Conservation (phyloP, 2,329 filamentous ascomycete species). For the Hyphodiscus sp. region DNA sequence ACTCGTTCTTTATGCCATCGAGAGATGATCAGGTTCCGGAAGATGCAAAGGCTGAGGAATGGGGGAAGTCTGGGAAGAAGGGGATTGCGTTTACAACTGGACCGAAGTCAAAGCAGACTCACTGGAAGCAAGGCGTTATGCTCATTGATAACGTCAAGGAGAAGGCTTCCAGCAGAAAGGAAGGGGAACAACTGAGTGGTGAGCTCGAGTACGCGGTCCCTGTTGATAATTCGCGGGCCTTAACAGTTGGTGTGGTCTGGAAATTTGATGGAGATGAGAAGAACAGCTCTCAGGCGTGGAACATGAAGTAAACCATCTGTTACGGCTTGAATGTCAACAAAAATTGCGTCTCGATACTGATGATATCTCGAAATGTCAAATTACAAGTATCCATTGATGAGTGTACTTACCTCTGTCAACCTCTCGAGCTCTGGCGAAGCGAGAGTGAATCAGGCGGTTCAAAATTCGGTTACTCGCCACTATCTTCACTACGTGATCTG, state of each 20-base stretch:
- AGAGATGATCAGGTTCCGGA: constrained; percentile 41
- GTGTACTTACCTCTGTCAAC: too few species aligned
- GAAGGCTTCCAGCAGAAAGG: constrained; percentile 39
- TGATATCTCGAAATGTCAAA: too few species aligned
- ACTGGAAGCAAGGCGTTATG: constrained; percentile 84
- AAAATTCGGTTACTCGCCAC: too few species aligned
- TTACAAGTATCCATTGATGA: too few species aligned
- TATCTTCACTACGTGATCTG: too few species aligned
- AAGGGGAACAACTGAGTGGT: constrained; percentile 55
- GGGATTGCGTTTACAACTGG: constrained; percentile 85
- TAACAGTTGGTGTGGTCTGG: constrained; percentile 63
- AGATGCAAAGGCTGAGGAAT: constrained; percentile 54
- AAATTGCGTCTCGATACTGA: too few species aligned
- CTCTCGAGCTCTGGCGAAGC: too few species aligned
- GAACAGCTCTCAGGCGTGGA: constrained; percentile 26
- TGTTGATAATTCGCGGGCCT: constrained; percentile 60
- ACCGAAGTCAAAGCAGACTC: constrained; percentile 68
- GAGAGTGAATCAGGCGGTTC: too few species aligned
- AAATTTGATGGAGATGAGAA: constrained; percentile 22
- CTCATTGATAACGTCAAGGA: constrained; percentile 53
- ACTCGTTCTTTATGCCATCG: constrained; percentile 77
- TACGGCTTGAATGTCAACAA: too few species aligned
- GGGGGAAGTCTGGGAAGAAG: constrained; percentile 48
- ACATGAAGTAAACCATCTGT: constrained; percentile 23
- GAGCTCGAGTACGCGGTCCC: constrained; percentile 65